phyloP scores from a whole-genome alignment of 768 basidiomycete species.

The Chalciporus piperatus region DNA sequence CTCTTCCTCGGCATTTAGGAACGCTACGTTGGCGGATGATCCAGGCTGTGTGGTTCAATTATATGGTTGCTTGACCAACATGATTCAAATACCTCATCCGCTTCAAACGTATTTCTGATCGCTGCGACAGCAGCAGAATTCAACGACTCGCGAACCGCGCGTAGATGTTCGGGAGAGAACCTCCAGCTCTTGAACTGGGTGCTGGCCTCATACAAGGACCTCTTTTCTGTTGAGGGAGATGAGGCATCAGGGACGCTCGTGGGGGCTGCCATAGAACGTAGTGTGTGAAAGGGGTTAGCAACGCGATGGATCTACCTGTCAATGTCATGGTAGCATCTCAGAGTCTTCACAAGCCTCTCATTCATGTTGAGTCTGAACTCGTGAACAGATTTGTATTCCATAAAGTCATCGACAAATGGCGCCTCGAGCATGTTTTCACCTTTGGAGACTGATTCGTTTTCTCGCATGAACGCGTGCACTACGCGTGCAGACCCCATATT shows the following conservation, averaged over 20 bases:
- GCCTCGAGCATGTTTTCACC: conserved; percentile 12
- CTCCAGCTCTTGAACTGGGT: conserved; percentile 89
- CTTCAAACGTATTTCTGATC: conserved; percentile 76
- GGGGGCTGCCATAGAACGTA: background rate
- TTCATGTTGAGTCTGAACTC: too few relatives aligned
- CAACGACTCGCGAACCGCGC: conserved; percentile 55
- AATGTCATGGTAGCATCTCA: too few relatives aligned
- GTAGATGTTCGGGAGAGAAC: conserved; percentile 70
- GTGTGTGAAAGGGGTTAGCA: background rate
- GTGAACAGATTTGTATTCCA: conserved; percentile 10
- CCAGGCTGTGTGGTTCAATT: conserved; percentile 51
- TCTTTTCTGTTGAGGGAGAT: conserved; percentile 9
- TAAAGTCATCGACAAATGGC: conserved; percentile 11
- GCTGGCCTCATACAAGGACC: conserved; percentile 68
- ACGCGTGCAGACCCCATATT: background rate
- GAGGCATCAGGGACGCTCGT: background rate
- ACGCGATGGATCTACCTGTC: background rate
- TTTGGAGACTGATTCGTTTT: conserved; percentile 10
- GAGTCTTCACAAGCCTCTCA: too few relatives aligned
- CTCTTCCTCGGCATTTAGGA: conserved; percentile 78
- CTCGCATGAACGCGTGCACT: background rate
- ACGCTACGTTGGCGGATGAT: conserved; percentile 68
- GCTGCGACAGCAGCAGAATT: conserved; percentile 75
- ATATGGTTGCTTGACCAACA: background rate
- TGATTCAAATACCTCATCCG: conserved; percentile 59